A percentile compares a stretch with the other conserved stretches of the same genome.
phyloP scores from a whole-genome alignment of 192 early-diverging fungal species.

The Coemansia furcata region DNA sequence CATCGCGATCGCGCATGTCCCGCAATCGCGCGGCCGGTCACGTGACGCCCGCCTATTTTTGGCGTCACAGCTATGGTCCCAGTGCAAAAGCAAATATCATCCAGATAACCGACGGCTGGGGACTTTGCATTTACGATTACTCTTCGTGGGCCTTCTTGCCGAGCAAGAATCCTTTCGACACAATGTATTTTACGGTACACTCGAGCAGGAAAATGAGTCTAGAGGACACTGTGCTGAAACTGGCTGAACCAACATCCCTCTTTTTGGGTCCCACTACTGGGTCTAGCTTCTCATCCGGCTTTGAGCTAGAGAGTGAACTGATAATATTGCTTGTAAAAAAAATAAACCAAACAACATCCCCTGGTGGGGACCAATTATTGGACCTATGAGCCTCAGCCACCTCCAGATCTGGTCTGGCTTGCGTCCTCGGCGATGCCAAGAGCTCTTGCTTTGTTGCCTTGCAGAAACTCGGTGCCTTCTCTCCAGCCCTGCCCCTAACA shows the following conservation, averaged over 20 bases:
- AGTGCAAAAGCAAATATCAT: constrained; percentile 39
- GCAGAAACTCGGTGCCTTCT: too few species aligned
- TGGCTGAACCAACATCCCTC: constrained; percentile 25
- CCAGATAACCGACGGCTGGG: constrained; percentile 31
- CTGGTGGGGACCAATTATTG: too few species aligned
- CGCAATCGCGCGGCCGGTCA: too few species aligned
- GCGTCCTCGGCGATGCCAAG: too few species aligned
- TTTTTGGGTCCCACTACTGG: constrained; percentile 15
- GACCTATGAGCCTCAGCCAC: too few species aligned
- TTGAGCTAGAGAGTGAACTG: background rate
- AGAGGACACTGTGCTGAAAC: constrained; percentile 26
- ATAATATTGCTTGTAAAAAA: too few species aligned
- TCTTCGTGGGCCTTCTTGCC: constrained; percentile 41
- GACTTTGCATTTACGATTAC: constrained; percentile 36
- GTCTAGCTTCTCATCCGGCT: constrained; percentile 13
- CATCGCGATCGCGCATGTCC: too few species aligned
- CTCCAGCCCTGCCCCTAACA: too few species aligned
- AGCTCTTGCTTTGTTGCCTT: too few species aligned
- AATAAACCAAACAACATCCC: too few species aligned
- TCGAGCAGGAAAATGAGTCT: constrained; percentile 37
- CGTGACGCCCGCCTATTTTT: constrained; percentile 15
- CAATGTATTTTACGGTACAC: constrained; percentile 32
- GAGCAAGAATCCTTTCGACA: constrained; percentile 14
- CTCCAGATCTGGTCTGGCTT: too few species aligned
- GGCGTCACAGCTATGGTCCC: constrained; percentile 28